Evolutionary conservation across 2,329 filamentous ascomycete genomes (phyloP), one percentile per base, ranked within the genome.

Genomic region (Metarhizium anisopliae): DNA sequence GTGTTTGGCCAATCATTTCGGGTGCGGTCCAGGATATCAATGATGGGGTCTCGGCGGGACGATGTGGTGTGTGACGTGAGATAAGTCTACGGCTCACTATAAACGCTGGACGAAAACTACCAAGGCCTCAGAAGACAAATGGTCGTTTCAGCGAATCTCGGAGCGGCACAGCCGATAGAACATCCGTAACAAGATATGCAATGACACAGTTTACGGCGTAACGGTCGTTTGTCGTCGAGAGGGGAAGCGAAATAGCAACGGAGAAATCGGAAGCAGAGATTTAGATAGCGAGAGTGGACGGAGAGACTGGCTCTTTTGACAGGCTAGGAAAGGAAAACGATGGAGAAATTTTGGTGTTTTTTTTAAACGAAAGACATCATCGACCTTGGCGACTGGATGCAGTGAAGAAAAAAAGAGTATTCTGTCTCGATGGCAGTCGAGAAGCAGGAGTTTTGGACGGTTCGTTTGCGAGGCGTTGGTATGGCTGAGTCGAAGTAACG

Each of bases 321-420:
- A 10, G 43, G 30, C 60, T 62, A 62, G 36, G 50, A 54, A 36
- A 56, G 47, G 4, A 47, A 47, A 40, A 54, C 20, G 42, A 64
- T 58, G 61, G 35, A 45, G 60, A 61, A 61, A 13, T 13, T 29
- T 30, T 30, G 45, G 63, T 51, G 55, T 53, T 59, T 54, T 61
- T 53, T 59, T 54, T 61, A 67, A 66, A 62, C 58, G 61, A 63
- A 59, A 63, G 64, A 70, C 70, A 73, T 72, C 60, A 65, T 72
- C 69, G 64, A 63, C 64, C 65, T 55, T 10, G 51, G 55, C 55
- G 55, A 55, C 52, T 51, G 47, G 47, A 18, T 32, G 13, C 42
- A 32, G 18, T 56, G 54, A 63, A 60, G 61, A 58, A 56, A 58
- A 57, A 54, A 59, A 56, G 57, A 43, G 25, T 25, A 25, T 25